A percentile compares a stretch with the other conserved stretches of the same genome.
These are phyloP conservation scores for Dacryopinax spathularia DNA, from an alignment of 768 basidiomycete genomes.

Conservation along the genomic window DNA sequence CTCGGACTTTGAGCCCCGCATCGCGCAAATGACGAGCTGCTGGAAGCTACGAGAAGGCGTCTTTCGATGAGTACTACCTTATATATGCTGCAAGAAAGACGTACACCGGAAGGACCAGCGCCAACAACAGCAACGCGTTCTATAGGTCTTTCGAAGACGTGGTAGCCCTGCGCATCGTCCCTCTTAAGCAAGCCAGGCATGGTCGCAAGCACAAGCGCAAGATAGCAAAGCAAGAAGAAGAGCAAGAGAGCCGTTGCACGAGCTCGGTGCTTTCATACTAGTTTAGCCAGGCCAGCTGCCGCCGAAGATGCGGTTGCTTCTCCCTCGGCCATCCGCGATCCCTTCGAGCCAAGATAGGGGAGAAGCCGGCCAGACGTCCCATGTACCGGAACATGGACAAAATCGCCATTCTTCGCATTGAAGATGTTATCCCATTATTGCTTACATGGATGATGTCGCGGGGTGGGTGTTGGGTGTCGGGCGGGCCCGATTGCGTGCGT, in stretches of 20 bases:
- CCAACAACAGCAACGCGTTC: slow-evolving; percentile 18
- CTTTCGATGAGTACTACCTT: background rate
- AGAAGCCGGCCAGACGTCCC: background rate
- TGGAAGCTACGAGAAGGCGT: background rate
- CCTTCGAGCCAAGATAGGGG: background rate
- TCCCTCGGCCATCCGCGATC: background rate
- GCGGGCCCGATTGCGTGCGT: slow-evolving; percentile 1
- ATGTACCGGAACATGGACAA: too few species aligned
- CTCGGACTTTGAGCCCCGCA: slow-evolving; percentile 13
- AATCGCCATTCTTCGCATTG: background rate
- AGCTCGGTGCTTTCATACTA: background rate
- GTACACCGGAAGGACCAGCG: slow-evolving; percentile 15
- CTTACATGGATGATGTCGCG: too few species aligned
- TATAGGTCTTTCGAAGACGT: slow-evolving; percentile 12
- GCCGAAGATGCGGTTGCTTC: background rate
- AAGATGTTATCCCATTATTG: slow-evolving; percentile 1
- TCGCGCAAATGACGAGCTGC: slow-evolving; percentile 16
- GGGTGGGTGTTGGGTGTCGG: too few species aligned
- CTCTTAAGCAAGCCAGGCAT: background rate
- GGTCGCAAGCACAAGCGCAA: background rate
- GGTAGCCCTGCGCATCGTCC: background rate
- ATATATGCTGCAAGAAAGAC: too few species aligned
- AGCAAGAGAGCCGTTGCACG: background rate
- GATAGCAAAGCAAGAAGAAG: background rate
- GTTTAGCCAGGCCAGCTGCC: background rate